phyloP scores from a whole-genome alignment of 2,329 filamentous ascomycete species.

The Exserohilum rostratum region DNA sequence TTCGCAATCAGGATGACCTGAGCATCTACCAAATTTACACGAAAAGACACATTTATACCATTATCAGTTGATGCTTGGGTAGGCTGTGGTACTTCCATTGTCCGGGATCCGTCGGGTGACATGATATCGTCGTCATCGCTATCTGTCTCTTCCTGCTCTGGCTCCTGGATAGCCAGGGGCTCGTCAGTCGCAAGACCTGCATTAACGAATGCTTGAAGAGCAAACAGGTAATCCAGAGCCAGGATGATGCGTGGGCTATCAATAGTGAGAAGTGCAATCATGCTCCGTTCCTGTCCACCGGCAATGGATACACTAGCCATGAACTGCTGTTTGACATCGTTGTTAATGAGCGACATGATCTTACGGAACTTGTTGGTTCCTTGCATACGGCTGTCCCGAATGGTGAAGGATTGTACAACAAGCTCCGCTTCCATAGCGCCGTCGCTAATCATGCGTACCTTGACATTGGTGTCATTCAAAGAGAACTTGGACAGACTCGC shows the following conservation, averaged over 20 bases:
- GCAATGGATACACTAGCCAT: slow-evolving; percentile 97
- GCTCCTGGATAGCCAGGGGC: slow-evolving; percentile 63
- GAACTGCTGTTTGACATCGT: slow-evolving; percentile 89
- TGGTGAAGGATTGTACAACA: slow-evolving; percentile 91
- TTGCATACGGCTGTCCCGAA: slow-evolving; percentile 84
- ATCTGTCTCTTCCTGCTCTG: slow-evolving; percentile 57
- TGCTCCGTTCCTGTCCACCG: slow-evolving; percentile 76
- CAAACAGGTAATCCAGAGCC: slow-evolving; percentile 93
- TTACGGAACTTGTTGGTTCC: slow-evolving; percentile 96
- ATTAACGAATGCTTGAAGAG: slow-evolving; percentile 81
- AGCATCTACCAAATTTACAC: slow-evolving; percentile 92
- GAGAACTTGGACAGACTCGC: slow-evolving; percentile 93
- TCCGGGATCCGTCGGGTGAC: slow-evolving; percentile 40
- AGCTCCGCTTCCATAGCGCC: slow-evolving; percentile 91
- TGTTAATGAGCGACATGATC: slow-evolving; percentile 97
- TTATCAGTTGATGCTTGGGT: slow-evolving; percentile 40
- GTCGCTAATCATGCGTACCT: slow-evolving; percentile 91
- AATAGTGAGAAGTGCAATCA: slow-evolving; percentile 91
- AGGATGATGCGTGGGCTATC: slow-evolving; percentile 96
- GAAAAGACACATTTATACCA: slow-evolving; percentile 80
- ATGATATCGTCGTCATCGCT: slow-evolving; percentile 44
- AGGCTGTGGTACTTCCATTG: slow-evolving; percentile 22
- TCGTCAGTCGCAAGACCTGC: slow-evolving; percentile 66
- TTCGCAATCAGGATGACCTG: slow-evolving; percentile 97
- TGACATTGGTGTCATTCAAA: slow-evolving; percentile 88